Percentiles rank a stretch among this genome's conserved stretches.
These are phyloP conservation scores for Dryas integrifolia DNA, from an alignment of 331 rosid genomes.

Conservation along the genomic window DNA sequence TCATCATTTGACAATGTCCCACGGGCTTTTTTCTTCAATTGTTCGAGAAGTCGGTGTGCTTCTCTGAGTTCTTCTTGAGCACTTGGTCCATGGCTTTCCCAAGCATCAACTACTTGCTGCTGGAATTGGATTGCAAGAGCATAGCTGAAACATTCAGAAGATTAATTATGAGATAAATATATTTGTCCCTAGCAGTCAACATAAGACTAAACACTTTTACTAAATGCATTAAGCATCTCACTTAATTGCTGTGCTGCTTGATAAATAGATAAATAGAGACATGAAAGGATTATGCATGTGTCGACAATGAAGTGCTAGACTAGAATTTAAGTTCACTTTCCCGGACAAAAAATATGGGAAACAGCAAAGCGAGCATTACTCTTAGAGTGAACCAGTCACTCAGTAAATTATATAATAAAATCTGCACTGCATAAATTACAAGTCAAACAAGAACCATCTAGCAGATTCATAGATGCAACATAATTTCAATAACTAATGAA, in stretches of 20 bases:
- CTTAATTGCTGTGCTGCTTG: background rate
- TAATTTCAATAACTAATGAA: constrained; percentile 18
- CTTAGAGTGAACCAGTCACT: background rate
- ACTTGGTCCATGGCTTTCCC: constrained; percentile 87
- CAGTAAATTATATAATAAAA: background rate
- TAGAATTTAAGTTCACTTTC: background rate
- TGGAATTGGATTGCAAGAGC: constrained; percentile 77
- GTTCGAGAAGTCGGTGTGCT: constrained; percentile 59
- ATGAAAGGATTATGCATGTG: background rate
- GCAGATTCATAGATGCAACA: constrained; percentile 1
- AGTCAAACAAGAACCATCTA: background rate
- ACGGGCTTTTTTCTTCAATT: constrained; percentile 57
- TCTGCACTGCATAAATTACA: background rate
- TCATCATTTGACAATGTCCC: constrained; percentile 43
- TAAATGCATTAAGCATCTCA: constrained; percentile 9
- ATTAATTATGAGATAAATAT: constrained; percentile 1
- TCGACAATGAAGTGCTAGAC: background rate
- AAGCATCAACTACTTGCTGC: constrained; percentile 78
- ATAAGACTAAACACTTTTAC: constrained; percentile 4
- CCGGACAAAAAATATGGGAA: background rate
- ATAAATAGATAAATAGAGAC: background rate
- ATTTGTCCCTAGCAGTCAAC: background rate
- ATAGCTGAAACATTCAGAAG: constrained; percentile 56
- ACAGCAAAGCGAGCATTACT: background rate
- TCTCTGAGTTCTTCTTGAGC: constrained; percentile 74